Base-by-base conservation (phyloP, 768 basidiomycete genomes). In the Antrodiella citrinella region DNA sequence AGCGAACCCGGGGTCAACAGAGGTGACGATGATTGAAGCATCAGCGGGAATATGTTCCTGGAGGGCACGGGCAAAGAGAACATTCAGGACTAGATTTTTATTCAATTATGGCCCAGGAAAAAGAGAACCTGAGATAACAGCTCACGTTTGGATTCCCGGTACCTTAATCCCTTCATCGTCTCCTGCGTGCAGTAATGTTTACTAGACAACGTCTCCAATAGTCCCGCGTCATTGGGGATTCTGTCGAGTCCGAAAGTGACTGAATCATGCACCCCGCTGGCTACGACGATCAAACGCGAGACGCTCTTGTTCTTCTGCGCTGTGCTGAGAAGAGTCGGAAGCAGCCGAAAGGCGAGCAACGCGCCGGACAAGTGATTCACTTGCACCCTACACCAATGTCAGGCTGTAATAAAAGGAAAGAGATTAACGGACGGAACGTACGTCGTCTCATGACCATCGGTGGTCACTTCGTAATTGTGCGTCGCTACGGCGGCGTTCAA, bases 341-440 rank as follows among this genome's bases (percentile, higher is more conserved):
- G 62, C 0, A 78, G 62, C 4, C 67, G 65, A 3, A 78, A 52
- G 0, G 67, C 60, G 2, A 77, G 62, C 0, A 77, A 62, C 4
- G 68, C 62, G 4, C 65, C 67, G 0, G 72, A 62, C 5, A 81
- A 58, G 54, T 68, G 54, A 56, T 79, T 78, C 38, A 75, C 69
- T 52, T 80, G 77, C 0, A 77, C 49, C 9, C 77, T 81, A 22
- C 23, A 24, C 18, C 25, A 7, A 15, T 35, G 30, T 35, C 30
- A 35, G 7, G 30, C 30, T 2, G 23, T 15, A 21, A 35, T 2
- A 9, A 24, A 1, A 25, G 35, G 23, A 44, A 12, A 39, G 22
- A 7, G 1, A 39, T 13, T 7, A 24, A 41, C 3, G 38, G n/a
- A 26, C 22, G 49, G 26, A 1, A 54, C 65, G 40, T 48, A 65